Evolutionary conservation across 106 monocot species (phyloP).

Genomic region (Triglochin maritima): DNA sequence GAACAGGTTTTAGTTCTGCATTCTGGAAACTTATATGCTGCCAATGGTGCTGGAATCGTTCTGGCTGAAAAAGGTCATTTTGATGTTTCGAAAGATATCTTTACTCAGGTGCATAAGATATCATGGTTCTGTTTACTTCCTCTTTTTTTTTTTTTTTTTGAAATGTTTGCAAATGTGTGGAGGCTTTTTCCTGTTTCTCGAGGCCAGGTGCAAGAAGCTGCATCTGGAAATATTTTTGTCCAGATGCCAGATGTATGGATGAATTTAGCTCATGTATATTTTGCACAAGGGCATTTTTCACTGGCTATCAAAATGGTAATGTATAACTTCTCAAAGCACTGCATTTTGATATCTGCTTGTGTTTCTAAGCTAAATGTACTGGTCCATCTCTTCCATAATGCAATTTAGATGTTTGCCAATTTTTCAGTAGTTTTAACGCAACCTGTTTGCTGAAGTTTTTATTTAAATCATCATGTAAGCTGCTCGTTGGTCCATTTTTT

Average conservation of each 20-base stretch:
- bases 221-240: slow-evolving; percentile 86
- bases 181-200: not conserved
- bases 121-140: not conserved
- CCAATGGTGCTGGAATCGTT: slow-evolving; percentile 92
- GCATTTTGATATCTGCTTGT: not conserved
- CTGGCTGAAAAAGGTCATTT: slow-evolving; percentile 93
- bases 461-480: too few species aligned
- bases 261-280: slow-evolving; percentile 97
- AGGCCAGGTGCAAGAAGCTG: slow-evolving; percentile 93
- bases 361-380: too few species aligned
- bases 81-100: slow-evolving; percentile 93
- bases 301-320: slow-evolving; percentile 89
- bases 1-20: slow-evolving; percentile 56
- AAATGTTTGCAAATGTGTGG: not conserved
- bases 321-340: not conserved
- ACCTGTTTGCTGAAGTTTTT: too few species aligned
- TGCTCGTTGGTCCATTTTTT: too few species aligned
- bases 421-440: too few species aligned
- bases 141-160: not conserved
- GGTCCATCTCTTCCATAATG: too few species aligned
- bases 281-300: slow-evolving; percentile 96
- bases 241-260: slow-evolving; percentile 99
- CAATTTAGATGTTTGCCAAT: too few species aligned
- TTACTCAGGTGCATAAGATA: slow-evolving; percentile 50
- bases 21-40: slow-evolving; percentile 83